These are phyloP conservation scores for Kazachstania sp. DNA, from an alignment of 1,139 yeast species.

Conservation along the genomic window DNA sequence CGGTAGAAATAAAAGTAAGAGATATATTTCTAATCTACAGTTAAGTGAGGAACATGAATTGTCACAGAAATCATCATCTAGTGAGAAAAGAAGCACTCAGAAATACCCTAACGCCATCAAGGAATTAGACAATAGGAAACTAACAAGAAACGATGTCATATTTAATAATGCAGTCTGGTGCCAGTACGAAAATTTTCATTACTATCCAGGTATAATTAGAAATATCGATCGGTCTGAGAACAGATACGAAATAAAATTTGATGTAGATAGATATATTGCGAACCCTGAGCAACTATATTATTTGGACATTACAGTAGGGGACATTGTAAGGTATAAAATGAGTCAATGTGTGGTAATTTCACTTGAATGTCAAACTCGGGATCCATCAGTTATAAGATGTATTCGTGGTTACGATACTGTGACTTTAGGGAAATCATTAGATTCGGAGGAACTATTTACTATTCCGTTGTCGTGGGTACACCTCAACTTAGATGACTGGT, in stretches of 20 bases:
- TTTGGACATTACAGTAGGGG: slow-evolving; percentile 39
- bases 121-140: slow-evolving; percentile 12
- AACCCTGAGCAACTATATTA: slow-evolving; percentile 24
- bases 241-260: slow-evolving; percentile 21
- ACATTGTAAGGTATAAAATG: slow-evolving; percentile 29
- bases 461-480: slow-evolving; percentile 21
- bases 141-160: slow-evolving; percentile 24
- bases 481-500: slow-evolving; percentile 27
- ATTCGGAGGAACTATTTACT: slow-evolving; percentile 13
- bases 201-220: slow-evolving; percentile 31
- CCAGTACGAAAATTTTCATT: slow-evolving; percentile 28
- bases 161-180: slow-evolving; percentile 32
- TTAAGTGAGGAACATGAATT: background rate
- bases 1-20: background rate
- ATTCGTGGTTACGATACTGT: slow-evolving; percentile 52
- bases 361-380: slow-evolving; percentile 29
- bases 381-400: slow-evolving; percentile 35
- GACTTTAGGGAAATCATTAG: slow-evolving; percentile 29
- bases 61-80: background rate
- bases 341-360: slow-evolving; percentile 41
- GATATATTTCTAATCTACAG: background rate
- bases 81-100: background rate
- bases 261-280: slow-evolving; percentile 13
- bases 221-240: slow-evolving; percentile 15
- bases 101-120: slow-evolving; percentile 3